These are phyloP conservation scores for Calonectria naviculata DNA, from an alignment of 2,329 filamentous ascomycete genomes.

Conservation along the genomic window DNA sequence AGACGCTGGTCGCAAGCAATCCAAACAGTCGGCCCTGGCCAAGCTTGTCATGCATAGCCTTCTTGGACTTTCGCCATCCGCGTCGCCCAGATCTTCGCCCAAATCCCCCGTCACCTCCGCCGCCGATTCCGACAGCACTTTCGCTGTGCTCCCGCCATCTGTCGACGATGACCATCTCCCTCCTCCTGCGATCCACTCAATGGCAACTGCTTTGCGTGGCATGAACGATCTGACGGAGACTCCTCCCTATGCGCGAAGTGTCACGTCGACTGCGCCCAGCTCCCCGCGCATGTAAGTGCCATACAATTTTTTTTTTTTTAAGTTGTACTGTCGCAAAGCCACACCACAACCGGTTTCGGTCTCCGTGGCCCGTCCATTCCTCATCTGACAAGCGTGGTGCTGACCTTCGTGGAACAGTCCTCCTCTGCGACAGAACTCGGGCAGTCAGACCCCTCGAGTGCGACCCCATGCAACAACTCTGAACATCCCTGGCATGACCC, in stretches of 20 bases:
- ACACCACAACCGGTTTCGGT: slow-evolving; percentile 35
- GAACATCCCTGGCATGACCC: slow-evolving; percentile 96
- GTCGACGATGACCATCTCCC: slow-evolving; percentile 44
- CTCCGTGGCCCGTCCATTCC: slow-evolving; percentile 31
- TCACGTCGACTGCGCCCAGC: slow-evolving; percentile 67
- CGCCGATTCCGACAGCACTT: slow-evolving; percentile 46
- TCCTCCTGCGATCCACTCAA: slow-evolving; percentile 46
- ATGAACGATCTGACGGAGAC: slow-evolving; percentile 62
- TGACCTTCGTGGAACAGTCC: slow-evolving; percentile 59
- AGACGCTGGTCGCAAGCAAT: slow-evolving; percentile 49
- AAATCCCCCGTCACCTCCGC: slow-evolving; percentile 41
- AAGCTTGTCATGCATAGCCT: slow-evolving; percentile 60
- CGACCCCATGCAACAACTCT: slow-evolving; percentile 91
- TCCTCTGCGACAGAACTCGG: slow-evolving; percentile 78
- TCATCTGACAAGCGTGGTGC: slow-evolving; percentile 23
- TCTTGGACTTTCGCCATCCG: slow-evolving; percentile 44
- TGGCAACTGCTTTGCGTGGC: slow-evolving; percentile 54
- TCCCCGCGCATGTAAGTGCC: slow-evolving; percentile 68
- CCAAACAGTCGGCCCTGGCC: slow-evolving; percentile 54
- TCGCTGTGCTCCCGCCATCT: slow-evolving; percentile 49
- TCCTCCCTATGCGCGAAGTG: slow-evolving; percentile 66
- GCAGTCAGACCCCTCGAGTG: slow-evolving; percentile 80
- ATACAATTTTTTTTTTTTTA: slow-evolving; percentile 19
- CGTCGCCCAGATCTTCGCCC: slow-evolving; percentile 41
- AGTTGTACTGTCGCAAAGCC: slow-evolving; percentile 28